phyloP scores from a whole-genome alignment of 2,329 filamentous ascomycete species.

The Tolypocladium amazonense region DNA sequence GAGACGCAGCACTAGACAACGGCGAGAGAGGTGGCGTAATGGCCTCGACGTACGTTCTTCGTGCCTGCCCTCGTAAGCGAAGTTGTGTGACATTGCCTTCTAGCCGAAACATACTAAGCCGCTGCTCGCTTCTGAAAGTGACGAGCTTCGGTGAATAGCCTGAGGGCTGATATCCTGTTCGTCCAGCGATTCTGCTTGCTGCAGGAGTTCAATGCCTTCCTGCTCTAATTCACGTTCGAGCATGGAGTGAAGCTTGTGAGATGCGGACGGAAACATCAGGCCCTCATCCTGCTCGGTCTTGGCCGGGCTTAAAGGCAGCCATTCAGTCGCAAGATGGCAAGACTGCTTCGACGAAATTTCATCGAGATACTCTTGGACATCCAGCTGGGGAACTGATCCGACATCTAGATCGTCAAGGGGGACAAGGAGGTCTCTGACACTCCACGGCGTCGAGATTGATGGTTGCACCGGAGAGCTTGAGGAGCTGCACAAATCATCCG shows the following conservation, averaged over 20 bases:
- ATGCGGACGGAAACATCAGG: slow-evolving; percentile 12
- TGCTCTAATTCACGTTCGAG: slow-evolving; percentile 15
- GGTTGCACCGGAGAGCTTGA: background rate
- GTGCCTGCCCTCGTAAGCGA: background rate
- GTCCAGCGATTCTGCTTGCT: background rate
- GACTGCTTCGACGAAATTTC: slow-evolving; percentile 8
- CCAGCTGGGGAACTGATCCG: slow-evolving; percentile 9
- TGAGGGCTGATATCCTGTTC: background rate
- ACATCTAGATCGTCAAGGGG: slow-evolving; percentile 13
- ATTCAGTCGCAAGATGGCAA: slow-evolving; percentile 12
- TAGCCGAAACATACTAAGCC: background rate
- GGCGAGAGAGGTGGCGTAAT: slow-evolving; percentile 19
- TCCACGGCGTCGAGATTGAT: background rate
- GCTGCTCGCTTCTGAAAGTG: background rate
- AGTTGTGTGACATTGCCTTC: background rate
- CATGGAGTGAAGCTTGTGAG: slow-evolving; percentile 11
- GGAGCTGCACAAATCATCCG: background rate
- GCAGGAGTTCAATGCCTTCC: slow-evolving; percentile 7
- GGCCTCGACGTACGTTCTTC: background rate
- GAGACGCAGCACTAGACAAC: slow-evolving; percentile 7
- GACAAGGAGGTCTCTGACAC: slow-evolving; percentile 6
- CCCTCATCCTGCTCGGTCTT: slow-evolving; percentile 15
- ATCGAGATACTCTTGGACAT: slow-evolving; percentile 11
- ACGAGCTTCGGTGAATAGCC: background rate
- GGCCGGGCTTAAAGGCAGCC: slow-evolving; percentile 18